Evolutionary conservation across 345 rosid genomes (phyloP).

Genomic region (Rubroshorea leprosula): DNA sequence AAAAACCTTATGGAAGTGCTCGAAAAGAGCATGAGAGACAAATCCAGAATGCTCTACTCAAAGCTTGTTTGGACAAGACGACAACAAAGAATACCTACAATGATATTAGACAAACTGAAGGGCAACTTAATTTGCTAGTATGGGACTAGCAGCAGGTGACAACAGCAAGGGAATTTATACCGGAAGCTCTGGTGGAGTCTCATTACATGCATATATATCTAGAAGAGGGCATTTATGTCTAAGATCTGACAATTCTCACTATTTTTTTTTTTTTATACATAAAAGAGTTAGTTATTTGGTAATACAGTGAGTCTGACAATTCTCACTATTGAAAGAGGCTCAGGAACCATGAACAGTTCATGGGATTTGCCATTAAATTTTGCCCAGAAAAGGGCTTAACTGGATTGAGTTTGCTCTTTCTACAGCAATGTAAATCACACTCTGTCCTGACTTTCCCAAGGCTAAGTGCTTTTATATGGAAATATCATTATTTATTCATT

Average conservation of each 20-base stretch:
- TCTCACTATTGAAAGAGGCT: background rate
- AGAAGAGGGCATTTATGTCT: background rate
- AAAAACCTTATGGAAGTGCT: constrained; percentile 79
- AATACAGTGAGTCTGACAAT: too few species aligned
- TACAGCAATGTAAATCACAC: background rate
- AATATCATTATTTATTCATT: too few species aligned
- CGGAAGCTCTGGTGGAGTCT: constrained; percentile 8
- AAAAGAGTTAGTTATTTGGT: too few species aligned
- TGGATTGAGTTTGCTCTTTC: too few species aligned
- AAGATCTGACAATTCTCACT: constrained; percentile 10
- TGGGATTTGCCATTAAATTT: constrained; percentile 7
- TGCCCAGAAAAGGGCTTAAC: background rate
- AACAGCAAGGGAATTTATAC: constrained; percentile 5
- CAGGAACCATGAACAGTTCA: background rate
- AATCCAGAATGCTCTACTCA: constrained; percentile 74
- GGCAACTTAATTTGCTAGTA: constrained; percentile 21
- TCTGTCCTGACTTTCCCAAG: constrained; percentile 8
- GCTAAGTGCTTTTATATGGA: too few species aligned
- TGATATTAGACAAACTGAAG: constrained; percentile 27
- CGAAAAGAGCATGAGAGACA: constrained; percentile 76
- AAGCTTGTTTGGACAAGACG: constrained; percentile 59
- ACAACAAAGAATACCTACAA: constrained; percentile 16
- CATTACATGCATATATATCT: background rate
- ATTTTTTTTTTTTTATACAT: too few species aligned
- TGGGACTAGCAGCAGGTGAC: constrained; percentile 33